Conservation (phyloP, 202 grass and related monocot species). For the Zizania palustris region DNA sequence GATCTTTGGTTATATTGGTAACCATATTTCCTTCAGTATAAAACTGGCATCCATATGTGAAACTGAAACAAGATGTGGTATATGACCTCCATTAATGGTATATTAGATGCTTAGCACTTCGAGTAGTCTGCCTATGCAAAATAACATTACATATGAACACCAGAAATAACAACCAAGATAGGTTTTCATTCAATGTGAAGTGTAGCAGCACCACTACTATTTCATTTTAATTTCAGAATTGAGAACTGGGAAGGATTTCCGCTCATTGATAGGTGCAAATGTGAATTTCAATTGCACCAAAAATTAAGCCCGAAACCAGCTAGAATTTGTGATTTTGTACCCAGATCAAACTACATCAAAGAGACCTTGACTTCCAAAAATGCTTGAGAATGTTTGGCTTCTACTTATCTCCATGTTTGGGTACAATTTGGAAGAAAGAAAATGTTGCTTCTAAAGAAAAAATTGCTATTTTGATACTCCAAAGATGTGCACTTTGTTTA, state of each 20-base stretch:
- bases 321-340: slow-evolving; percentile 1
- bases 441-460: too few species aligned
- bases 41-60: background rate
- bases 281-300: background rate
- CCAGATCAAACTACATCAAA: slow-evolving; percentile 10
- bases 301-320: background rate
- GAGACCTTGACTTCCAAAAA: background rate
- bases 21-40: background rate
- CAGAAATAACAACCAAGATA: slow-evolving; percentile 4
- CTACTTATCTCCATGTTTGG: too few species aligned
- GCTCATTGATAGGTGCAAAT: background rate
- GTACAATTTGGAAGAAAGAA: background rate
- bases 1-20: background rate
- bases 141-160: background rate
- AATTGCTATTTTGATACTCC: too few species aligned
- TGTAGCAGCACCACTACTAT: too few species aligned
- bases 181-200: background rate
- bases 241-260: background rate
- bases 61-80: background rate
- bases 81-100: background rate
- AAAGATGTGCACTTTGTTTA: too few species aligned
- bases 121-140: background rate
- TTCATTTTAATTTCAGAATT: background rate
- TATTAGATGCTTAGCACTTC: background rate
- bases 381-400: too few species aligned